Base-by-base conservation (phyloP, 129 eudicot genomes). In the Helichrysum umbraculigerum region DNA sequence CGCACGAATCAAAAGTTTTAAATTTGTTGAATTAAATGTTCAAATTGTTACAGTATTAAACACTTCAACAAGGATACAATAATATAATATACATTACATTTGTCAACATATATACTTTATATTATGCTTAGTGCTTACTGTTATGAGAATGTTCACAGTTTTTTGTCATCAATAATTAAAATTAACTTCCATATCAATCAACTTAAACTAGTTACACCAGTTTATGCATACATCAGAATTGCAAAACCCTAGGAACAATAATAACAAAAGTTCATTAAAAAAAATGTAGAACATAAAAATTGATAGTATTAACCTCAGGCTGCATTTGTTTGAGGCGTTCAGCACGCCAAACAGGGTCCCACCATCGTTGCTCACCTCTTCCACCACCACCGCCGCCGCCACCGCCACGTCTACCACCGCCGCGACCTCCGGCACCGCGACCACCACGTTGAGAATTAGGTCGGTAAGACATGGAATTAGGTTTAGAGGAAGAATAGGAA, bases 281-380 rank as follows among this genome's bases (percentile, higher is more conserved):
- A 11, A 14, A 12, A 47, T 47, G 17, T 12, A 47, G 12, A 47
- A 3, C n/a, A 14, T 47, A 47, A 1, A 25, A 68, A 72, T 20
- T 17, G 66, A 76, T 62, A 59, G 19, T 20, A 0, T 47, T 39
- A 80, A 93, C 98, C 97, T 93, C 89, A 39, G 85, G 82, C 64
- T 85, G 86, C 74, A 80, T 79, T 79, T 93, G 96, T 14, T 85
- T 79, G 41, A 93, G 86, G 3, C 93, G 85, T 79, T 91, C 91
- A 21, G 98, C 98, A 73, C 98, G 83, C 98, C 98, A 93, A 0
- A 81, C 96, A 14, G 98, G 97, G 59, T 93, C 98, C 98, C 98
- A 93, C 98, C 98, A 93, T 16, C 98, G 84, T 65, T 93, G 98
- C 78, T 90, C 97, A 1, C 98, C 97, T 50, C 98, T 74, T 14